Percentiles rank a stretch among this genome's conserved stretches.
phyloP scores from a whole-genome alignment of 108 stramenopile species.

The Nannochloropsis oceanica region DNA sequence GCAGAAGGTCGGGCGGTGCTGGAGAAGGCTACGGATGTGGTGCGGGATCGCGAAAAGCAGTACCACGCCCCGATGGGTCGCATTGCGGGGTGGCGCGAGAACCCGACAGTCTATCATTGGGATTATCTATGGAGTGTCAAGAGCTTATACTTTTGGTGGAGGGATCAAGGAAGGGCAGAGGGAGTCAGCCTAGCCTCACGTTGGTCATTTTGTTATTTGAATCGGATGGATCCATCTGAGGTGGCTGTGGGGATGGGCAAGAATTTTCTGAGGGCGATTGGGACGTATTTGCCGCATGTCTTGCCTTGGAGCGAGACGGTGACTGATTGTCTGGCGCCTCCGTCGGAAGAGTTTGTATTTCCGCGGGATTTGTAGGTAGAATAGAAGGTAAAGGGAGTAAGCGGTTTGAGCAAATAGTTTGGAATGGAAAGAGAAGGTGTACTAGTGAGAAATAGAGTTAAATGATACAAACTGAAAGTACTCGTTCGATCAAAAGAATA shows the following conservation, averaged over 20 bases:
- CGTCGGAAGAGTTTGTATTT: slow-evolving; percentile 10
- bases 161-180: slow-evolving; percentile 26
- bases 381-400: too few species aligned
- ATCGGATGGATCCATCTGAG: slow-evolving; percentile 17
- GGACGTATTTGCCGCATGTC: background rate
- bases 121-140: slow-evolving; percentile 18
- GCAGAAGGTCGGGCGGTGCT: background rate
- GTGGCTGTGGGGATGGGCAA: slow-evolving; percentile 8
- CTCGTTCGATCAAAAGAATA: background rate
- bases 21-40: background rate
- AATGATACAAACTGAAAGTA: background rate
- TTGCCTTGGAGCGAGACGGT: background rate
- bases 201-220: slow-evolving; percentile 4
- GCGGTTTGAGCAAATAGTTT: too few species aligned
- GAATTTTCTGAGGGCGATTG: background rate
- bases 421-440: too few species aligned
- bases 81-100: slow-evolving; percentile 11
- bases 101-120: slow-evolving; percentile 14
- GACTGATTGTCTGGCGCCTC: slow-evolving; percentile 11
- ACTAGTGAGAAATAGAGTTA: background rate
- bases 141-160: slow-evolving; percentile 14
- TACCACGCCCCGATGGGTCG: slow-evolving; percentile 2
- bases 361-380: slow-evolving; percentile 4
- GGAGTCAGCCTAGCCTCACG: background rate
- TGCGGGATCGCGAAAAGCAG: background rate